Evolutionary conservation across 2,329 filamentous ascomycete genomes (phyloP).

Genomic region (Conoideocrella luteorostrata): DNA sequence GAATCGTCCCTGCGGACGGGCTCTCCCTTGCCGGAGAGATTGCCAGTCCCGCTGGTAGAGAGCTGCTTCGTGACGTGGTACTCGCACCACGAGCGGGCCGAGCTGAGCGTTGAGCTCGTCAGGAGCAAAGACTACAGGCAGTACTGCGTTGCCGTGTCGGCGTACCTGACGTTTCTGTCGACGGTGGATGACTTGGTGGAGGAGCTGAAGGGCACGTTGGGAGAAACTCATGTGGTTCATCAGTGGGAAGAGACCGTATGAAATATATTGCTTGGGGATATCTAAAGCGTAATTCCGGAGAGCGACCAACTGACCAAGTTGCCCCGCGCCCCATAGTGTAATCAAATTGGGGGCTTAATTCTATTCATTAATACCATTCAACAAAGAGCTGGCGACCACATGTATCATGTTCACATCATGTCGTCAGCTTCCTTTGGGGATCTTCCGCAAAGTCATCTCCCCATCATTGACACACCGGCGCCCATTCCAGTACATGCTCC

Average conservation of each 20-base stretch:
- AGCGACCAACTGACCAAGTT: too few species aligned
- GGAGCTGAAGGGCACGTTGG: conserved; percentile 35
- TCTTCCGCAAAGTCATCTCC: too few species aligned
- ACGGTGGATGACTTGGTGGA: conserved; percentile 38
- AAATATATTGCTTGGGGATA: background rate
- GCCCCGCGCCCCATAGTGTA: too few species aligned
- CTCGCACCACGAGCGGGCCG: conserved; percentile 13
- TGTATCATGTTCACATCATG: too few species aligned
- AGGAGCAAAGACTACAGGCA: conserved; percentile 36
- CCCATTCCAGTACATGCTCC: background rate
- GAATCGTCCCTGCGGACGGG: conserved; percentile 42
- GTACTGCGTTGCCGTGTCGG: conserved; percentile 39
- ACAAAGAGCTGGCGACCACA: too few species aligned
- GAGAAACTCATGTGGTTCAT: conserved; percentile 32
- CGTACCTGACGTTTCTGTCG: conserved; percentile 37
- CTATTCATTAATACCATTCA: too few species aligned
- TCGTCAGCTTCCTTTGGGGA: background rate
- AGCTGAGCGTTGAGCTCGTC: conserved; percentile 26
- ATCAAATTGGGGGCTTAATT: too few species aligned
- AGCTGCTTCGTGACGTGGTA: conserved; percentile 24
- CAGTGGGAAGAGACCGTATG: conserved; percentile 16
- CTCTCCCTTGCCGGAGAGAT: conserved; percentile 37
- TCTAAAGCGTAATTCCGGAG: too few species aligned
- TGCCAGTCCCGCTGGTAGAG: conserved; percentile 39
- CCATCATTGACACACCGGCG: background rate